Evolutionary conservation across 768 basidiomycete species (phyloP), one percentile per base, ranked within the genome.

Genomic region (Candolleomyces eurysporus): DNA sequence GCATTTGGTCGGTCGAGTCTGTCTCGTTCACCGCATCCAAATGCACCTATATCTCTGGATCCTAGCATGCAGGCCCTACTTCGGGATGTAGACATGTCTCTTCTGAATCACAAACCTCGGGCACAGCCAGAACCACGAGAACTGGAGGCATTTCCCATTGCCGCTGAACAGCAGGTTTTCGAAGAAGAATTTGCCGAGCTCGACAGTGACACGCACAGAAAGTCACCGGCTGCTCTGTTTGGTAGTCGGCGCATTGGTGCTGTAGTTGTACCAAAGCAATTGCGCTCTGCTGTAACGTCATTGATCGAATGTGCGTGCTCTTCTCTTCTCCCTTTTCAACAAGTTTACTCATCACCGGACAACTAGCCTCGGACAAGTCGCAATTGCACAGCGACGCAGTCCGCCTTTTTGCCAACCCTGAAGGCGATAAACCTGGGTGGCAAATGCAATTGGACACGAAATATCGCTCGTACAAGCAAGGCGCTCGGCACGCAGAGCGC

Each of bases 171-270:
- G 26, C 68, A 74, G 32, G 68, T 21, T 9, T 7, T 19, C 16
- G 49, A 17, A 9, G 36, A 57, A 11, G 60, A 57, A 31, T 26
- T 39, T 13, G 72, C 73, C 26, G 76, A 75, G 46, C 75, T 76
- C 26, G 73, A 72, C 17, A 61, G 68, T 21, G 67, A 72, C 58
- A 67, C 64, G 64, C 65, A 78, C 65, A 69, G 82, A 71, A 90
- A 90, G 69, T 93, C 92, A 26, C 90, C 92, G 48, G 93, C 92
- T 21, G 93, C 94, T 19, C 76, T 78, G 22, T 91, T 91, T 71
- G 96, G 94, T 17, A 89, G 90, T 65, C 80, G 86, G 60, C 76
- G 82, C 48, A 80, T 92, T 52, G 91, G 92, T 9, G 76, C 87
- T 48, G 85, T 94, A 8, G 75, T 88, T 13, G 68, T 98, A 13